These are phyloP conservation scores for Lepraria neglecta DNA, from an alignment of 495 filamentous ascomycete species.

Conservation along the genomic window DNA sequence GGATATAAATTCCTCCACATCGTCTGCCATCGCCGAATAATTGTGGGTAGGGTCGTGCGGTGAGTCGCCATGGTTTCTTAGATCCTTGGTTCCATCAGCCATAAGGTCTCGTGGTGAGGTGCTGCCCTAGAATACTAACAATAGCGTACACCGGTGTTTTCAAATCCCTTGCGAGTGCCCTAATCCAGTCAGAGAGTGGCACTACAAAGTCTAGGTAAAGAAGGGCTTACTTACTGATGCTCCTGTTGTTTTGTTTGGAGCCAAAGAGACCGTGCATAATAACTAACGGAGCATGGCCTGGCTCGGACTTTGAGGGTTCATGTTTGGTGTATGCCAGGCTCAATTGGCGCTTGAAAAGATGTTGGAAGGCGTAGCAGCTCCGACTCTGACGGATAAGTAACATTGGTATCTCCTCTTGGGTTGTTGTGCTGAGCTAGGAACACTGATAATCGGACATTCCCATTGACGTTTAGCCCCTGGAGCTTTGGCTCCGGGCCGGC, in stretches of 20 bases:
- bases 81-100: conserved; percentile 57
- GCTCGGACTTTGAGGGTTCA: conserved; percentile 15
- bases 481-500: too few species aligned
- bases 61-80: conserved; percentile 91
- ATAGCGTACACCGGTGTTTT: conserved; percentile 76
- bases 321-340: conserved; percentile 27
- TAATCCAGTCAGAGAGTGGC: conserved; percentile 35
- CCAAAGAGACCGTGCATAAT: conserved; percentile 94
- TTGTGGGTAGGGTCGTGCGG: conserved; percentile 71
- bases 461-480: too few species aligned
- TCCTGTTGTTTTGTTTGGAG: conserved; percentile 91
- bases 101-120: background rate
- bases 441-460: too few species aligned
- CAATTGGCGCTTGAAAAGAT: conserved; percentile 14
- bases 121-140: conserved; percentile 44
- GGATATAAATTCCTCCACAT: conserved; percentile 74
- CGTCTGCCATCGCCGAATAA: conserved; percentile 80
- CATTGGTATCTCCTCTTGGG: background rate
- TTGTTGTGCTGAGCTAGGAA: background rate
- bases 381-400: background rate
- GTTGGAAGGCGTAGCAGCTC: background rate
- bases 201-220: background rate
- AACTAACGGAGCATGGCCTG: conserved; percentile 61
- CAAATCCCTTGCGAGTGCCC: conserved; percentile 75
- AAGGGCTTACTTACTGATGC: conserved; percentile 81